Evolutionary conservation across 225 moss, liverwort and hornwort species (phyloP), one percentile per base, ranked within the genome.

Genomic region (Physcomitrellopsis africana): DNA sequence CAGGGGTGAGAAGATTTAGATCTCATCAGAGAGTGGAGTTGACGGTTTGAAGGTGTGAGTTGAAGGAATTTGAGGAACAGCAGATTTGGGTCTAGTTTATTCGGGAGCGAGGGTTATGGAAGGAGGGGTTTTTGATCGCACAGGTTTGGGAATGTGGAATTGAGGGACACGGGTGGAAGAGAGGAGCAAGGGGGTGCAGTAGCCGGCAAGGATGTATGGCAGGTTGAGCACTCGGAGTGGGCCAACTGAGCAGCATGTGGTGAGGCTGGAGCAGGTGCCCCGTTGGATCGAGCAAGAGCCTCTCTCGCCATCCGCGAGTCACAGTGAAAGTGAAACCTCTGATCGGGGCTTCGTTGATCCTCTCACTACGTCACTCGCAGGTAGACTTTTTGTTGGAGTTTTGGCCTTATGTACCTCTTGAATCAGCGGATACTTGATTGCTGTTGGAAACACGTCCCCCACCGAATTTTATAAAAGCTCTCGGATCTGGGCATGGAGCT

Each of bases 231-330:
- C 81, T 43, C 90, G 83, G 76, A 78, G 81, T 81, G 91, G 85
- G 67, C 11, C 77, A 51, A 52, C 72, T 22, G 91, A 81, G 61
- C 91, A 92, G 84, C 86, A 83, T 81, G 88, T 91, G 0, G 96
- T 96, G 75, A 94, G 87, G 81, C 76, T 96, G 71, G 96, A 96
- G 78, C 96, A 96, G 87, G 94, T 96, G 18, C 96, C 94, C 3
- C 81, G 94, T 62, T 96, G 94, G 94, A 96, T 89, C 56, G 94
- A 96, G 76, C 94, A 96, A 62, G 96, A 96, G 75, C 90, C 89
- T 60, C 86, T 90, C 32, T 84, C 89, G 47, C 91, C 92, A 49
- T 92, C 94, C 2, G 93, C 89, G 45, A 83, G 83, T 81, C 79
- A 85, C 13, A 90, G 91, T 72, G 89, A 92, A 63, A 84, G 82